phyloP scores from a whole-genome alignment of 192 early-diverging fungal species.

The Radiomyces spectabilis region DNA sequence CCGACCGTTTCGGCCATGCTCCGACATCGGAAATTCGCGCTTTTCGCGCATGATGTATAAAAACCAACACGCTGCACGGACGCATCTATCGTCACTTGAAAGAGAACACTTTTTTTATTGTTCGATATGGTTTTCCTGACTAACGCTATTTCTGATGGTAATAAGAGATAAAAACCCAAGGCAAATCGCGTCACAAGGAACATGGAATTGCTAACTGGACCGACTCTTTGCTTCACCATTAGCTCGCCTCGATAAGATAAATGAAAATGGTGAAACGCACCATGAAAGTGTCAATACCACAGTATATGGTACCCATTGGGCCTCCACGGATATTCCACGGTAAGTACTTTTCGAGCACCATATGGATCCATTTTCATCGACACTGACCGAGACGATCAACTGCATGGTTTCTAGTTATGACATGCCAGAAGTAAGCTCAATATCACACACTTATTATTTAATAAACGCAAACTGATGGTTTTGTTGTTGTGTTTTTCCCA shows the following conservation, averaged over 20 bases:
- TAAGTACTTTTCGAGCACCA: background rate
- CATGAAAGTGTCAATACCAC: conserved; percentile 11
- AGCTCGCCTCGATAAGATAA: conserved; percentile 17
- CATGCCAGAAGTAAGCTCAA: conserved; percentile 19
- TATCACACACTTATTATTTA: background rate
- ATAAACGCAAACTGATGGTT: background rate
- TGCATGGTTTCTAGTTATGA: conserved; percentile 10
- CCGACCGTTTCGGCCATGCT: too few species aligned
- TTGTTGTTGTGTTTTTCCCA: background rate
- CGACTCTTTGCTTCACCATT: background rate
- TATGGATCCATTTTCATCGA: background rate
- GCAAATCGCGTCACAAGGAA: background rate
- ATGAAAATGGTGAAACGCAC: conserved; percentile 1
- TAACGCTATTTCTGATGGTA: conserved; percentile 18
- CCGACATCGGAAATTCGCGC: too few species aligned
- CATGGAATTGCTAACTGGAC: background rate
- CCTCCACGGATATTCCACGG: conserved; percentile 19
- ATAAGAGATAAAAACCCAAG: background rate
- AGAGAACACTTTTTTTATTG: too few species aligned
- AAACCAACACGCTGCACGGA: too few species aligned
- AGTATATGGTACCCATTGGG: conserved; percentile 26
- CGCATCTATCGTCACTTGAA: too few species aligned
- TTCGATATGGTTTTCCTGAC: conserved; percentile 21
- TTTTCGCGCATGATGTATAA: too few species aligned
- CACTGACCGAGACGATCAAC: background rate